Evolutionary conservation across 2,329 filamentous ascomycete species (phyloP).

Genomic region (Fusarium mangiferae): DNA sequence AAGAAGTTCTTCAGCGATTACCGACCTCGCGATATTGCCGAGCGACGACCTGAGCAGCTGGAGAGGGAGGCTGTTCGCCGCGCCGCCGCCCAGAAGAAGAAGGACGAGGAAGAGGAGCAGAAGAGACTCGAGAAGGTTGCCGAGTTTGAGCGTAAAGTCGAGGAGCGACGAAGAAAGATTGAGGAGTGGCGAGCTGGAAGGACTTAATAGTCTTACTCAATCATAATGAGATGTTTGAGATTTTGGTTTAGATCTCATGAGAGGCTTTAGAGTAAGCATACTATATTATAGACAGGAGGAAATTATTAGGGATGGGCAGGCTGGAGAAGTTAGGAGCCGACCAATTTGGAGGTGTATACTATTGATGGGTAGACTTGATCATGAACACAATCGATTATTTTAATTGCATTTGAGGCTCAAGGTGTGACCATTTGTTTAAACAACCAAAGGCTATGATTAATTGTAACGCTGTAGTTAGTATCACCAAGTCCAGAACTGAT

Average conservation of each 20-base stretch:
- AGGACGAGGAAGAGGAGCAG: slow-evolving; percentile 62
- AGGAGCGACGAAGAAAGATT: slow-evolving; percentile 61
- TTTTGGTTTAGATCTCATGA: slow-evolving; percentile 18
- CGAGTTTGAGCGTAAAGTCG: slow-evolving; percentile 68
- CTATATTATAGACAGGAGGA: slow-evolving; percentile 25
- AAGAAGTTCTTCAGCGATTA: slow-evolving; percentile 92
- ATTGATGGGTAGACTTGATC: slow-evolving; percentile 35
- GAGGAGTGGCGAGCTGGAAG: slow-evolving; percentile 57
- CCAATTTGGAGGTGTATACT: slow-evolving; percentile 24
- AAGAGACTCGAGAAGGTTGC: slow-evolving; percentile 65
- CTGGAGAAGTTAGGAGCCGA: neutral
- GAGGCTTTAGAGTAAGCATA: slow-evolving; percentile 24
- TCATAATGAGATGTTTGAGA: neutral
- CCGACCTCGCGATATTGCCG: slow-evolving; percentile 91
- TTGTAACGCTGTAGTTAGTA: neutral
- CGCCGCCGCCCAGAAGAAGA: slow-evolving; percentile 59
- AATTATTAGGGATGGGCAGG: neutral
- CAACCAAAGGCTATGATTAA: too few relatives aligned
- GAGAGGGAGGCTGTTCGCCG: slow-evolving; percentile 75
- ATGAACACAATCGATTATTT: slow-evolving; percentile 20
- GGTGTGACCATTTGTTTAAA: neutral
- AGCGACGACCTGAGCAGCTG: slow-evolving; percentile 86
- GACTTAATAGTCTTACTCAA: neutral
- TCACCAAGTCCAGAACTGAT: too few relatives aligned
- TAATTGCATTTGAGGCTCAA: neutral